Percentiles rank a stretch among this genome's conserved stretches.
These are phyloP conservation scores for Aotearoamyces nothofagi DNA, from an alignment of 2,329 filamentous ascomycete species.

Conservation along the genomic window DNA sequence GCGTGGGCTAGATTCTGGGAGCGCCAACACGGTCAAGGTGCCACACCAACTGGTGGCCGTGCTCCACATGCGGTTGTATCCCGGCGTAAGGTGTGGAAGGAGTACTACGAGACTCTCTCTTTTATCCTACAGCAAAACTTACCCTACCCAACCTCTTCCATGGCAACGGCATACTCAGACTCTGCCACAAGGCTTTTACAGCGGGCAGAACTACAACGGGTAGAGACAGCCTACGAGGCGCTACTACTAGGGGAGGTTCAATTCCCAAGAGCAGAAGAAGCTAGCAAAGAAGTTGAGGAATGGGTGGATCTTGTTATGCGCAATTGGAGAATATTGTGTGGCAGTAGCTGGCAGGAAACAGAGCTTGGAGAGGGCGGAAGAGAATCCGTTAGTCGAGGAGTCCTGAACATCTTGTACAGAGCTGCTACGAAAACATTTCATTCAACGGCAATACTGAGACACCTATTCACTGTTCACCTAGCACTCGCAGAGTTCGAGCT, in stretches of 20 bases:
- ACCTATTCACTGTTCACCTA: slow-evolving; percentile 78
- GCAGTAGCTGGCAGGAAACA: slow-evolving; percentile 62
- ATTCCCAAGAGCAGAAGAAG: slow-evolving; percentile 74
- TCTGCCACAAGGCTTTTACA: slow-evolving; percentile 47
- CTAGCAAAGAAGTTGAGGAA: slow-evolving; percentile 63
- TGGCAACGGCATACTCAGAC: slow-evolving; percentile 25
- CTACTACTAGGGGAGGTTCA: slow-evolving; percentile 62
- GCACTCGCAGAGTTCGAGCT: slow-evolving; percentile 84
- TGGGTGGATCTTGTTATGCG: slow-evolving; percentile 67
- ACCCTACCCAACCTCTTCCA: slow-evolving; percentile 35
- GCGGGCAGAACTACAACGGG: slow-evolving; percentile 60
- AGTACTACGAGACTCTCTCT: slow-evolving; percentile 72
- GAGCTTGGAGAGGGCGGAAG: slow-evolving; percentile 75
- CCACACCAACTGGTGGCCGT: slow-evolving; percentile 34
- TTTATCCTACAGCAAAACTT: slow-evolving; percentile 54
- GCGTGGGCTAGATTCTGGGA: slow-evolving; percentile 61
- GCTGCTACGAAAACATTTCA: slow-evolving; percentile 91
- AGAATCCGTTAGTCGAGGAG: slow-evolving; percentile 54
- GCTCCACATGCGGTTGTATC: slow-evolving; percentile 44
- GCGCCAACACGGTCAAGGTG: slow-evolving; percentile 22
- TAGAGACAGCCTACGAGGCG: slow-evolving; percentile 67
- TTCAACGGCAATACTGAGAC: slow-evolving; percentile 73
- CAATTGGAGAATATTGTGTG: slow-evolving; percentile 77
- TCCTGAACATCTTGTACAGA: slow-evolving; percentile 79
- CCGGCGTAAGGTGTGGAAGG: slow-evolving; percentile 61